A percentile compares a stretch with the other conserved stretches of the same genome.
These are phyloP conservation scores for Neurospora sp. DNA, from an alignment of 495 filamentous ascomycete species.

Conservation along the genomic window DNA sequence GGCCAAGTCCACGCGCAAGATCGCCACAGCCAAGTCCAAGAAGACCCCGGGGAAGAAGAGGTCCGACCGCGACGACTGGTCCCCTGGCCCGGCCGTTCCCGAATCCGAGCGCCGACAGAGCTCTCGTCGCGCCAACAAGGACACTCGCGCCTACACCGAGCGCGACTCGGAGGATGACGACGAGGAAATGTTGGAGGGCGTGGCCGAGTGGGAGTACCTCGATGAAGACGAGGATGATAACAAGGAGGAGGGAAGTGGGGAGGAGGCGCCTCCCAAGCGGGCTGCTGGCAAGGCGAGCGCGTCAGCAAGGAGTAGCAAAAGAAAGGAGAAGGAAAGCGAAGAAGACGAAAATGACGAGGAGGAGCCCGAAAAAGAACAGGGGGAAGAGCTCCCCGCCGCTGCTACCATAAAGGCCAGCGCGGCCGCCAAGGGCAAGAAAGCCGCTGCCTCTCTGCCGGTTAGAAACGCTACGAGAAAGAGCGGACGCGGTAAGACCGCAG, in stretches of 20 bases:
- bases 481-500: neutral
- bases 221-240: conserved; percentile 10
- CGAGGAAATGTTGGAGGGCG: conserved; percentile 47
- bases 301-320: neutral
- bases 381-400: conserved; percentile 3
- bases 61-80: conserved; percentile 18
- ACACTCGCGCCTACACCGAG: conserved; percentile 30
- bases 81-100: conserved; percentile 15
- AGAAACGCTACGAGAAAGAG: neutral
- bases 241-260: neutral
- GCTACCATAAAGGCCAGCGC: neutral
- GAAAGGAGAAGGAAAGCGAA: conserved; percentile 6
- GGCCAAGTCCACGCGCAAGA: conserved; percentile 6
- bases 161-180: conserved; percentile 44
- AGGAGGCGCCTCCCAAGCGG: neutral
- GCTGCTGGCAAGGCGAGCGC: neutral
- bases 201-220: conserved; percentile 45
- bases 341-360: conserved; percentile 5
- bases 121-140: conserved; percentile 32
- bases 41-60: conserved; percentile 25
- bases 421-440: conserved; percentile 3
- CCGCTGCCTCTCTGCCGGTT: conserved; percentile 2
- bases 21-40: conserved; percentile 19
- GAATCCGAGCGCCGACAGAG: conserved; percentile 39
- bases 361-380: conserved; percentile 6